Percentiles rank a stretch among this genome's conserved stretches.
Evolutionary conservation across 192 early-diverging fungal genomes (phyloP).

Genomic region (Jimgerdemannia flammicorona): DNA sequence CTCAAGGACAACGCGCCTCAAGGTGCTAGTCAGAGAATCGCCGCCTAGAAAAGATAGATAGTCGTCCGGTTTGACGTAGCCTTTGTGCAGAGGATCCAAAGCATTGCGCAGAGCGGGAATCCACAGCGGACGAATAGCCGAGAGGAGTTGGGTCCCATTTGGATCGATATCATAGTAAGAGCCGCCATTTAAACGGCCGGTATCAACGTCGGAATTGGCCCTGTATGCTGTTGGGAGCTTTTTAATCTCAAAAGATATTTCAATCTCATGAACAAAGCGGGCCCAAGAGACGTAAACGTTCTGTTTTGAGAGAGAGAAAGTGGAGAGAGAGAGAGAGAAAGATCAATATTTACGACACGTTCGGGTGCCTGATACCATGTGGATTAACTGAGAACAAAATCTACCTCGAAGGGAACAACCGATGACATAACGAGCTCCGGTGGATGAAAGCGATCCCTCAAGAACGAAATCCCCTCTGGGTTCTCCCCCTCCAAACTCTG

Average conservation of each 20-base stretch:
- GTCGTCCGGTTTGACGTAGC: conserved; percentile 15
- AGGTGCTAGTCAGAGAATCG: neutral
- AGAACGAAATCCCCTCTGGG: conserved; percentile 12
- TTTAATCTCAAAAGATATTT: conserved; percentile 3
- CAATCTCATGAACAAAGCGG: conserved; percentile 11
- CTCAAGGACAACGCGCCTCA: conserved; percentile 10
- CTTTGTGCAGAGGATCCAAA: conserved; percentile 12
- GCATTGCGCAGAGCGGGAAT: conserved; percentile 5
- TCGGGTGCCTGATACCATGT: too few relatives aligned
- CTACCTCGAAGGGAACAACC: conserved; percentile 11
- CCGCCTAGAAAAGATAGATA: conserved; percentile 4
- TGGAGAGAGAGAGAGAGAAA: too few relatives aligned
- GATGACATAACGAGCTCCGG: conserved; percentile 4
- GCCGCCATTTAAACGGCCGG: conserved; percentile 1
- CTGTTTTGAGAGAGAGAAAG: neutral
- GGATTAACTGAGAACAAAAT: too few relatives aligned
- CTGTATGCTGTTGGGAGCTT: conserved; percentile 9
- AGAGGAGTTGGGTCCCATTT: neutral
- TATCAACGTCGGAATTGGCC: neutral
- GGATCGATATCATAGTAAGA: conserved; percentile 6
- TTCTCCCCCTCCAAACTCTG: conserved; percentile 1
- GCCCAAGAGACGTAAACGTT: conserved; percentile 16
- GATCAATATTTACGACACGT: too few relatives aligned
- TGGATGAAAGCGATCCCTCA: conserved; percentile 5
- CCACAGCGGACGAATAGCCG: conserved; percentile 8